Evolutionary conservation across 306 rosid genomes (phyloP).

Genomic region (Styphnolobium japonicum): DNA sequence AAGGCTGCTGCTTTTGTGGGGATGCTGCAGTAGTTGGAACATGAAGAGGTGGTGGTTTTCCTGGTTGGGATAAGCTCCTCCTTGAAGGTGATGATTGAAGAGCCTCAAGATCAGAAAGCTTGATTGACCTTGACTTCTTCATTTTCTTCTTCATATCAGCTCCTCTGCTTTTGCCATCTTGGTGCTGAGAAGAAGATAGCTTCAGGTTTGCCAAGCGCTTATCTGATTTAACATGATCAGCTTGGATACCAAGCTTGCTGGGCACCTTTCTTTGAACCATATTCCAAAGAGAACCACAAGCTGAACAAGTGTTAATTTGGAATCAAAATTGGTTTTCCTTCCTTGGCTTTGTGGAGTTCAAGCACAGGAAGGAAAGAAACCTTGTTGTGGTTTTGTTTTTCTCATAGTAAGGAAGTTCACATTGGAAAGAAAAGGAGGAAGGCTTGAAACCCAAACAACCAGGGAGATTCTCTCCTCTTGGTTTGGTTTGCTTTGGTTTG

Average conservation of each 20-base stretch:
- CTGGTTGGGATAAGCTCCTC: slow-evolving; percentile 42
- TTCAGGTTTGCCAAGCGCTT: slow-evolving; percentile 49
- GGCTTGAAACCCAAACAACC: slow-evolving; percentile 53
- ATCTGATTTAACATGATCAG: slow-evolving; percentile 55
- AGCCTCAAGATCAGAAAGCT: slow-evolving; percentile 59
- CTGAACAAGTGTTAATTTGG: slow-evolving; percentile 4
- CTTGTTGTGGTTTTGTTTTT: slow-evolving; percentile 29
- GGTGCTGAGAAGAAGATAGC: slow-evolving; percentile 47
- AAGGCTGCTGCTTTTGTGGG: slow-evolving; percentile 43
- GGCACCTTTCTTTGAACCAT: slow-evolving; percentile 85
- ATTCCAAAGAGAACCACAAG: slow-evolving; percentile 37
- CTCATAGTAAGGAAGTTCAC: slow-evolving; percentile 13
- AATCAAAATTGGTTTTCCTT: slow-evolving; percentile 32
- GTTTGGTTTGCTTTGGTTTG: slow-evolving; percentile 35
- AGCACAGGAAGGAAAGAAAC: slow-evolving; percentile 37
- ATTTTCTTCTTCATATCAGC: slow-evolving; percentile 84
- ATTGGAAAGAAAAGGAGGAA: slow-evolving; percentile 30
- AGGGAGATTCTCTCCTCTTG: slow-evolving; percentile 45
- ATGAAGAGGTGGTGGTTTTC: slow-evolving; percentile 45
- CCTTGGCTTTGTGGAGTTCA: slow-evolving; percentile 39
- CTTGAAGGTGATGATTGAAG: slow-evolving; percentile 41
- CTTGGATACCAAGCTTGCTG: slow-evolving; percentile 67
- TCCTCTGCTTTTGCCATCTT: slow-evolving; percentile 65
- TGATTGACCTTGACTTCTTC: slow-evolving; percentile 66
- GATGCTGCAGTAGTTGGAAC: slow-evolving; percentile 28